Base-by-base conservation (phyloP, 495 filamentous ascomycete genomes). In the Penicillium cosmopolitanum region DNA sequence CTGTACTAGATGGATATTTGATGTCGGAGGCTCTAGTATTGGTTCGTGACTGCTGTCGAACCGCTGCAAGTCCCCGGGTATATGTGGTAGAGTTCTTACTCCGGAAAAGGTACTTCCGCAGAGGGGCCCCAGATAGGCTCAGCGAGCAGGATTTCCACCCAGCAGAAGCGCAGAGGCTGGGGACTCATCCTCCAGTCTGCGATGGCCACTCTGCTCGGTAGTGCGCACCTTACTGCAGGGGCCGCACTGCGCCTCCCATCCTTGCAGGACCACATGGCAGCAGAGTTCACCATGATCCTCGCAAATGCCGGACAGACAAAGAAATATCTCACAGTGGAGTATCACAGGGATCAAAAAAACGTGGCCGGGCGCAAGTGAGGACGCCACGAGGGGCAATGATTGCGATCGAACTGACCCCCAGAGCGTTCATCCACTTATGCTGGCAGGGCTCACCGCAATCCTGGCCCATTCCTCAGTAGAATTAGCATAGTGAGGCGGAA, bases 311-410 rank as follows among this genome's bases (percentile, higher is more conserved):
- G 15, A 12, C 10, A 48, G n/a, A 48, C 46, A 48, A 48, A 48
- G 46, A 28, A 44, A 48, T 15, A 9, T 28, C 4, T 5, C n/a
- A n/a, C 46, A 19, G 46, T 19, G 11, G 9, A n/a, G 46, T 19
- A 25, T 13, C 21, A 48, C 46, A 28, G 46, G 46, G 23, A 40
- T 44, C 16, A 43, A 55, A 63, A 63, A 52, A 65, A 57, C 58
- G 56, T 67, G 59, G 64, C 36, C 35, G 38, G 58, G 44, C 38
- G 71, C 71, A 69, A 66, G 67, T 75, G 70, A 66, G 64, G 51
- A 28, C 21, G 46, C 19, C 46, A 48, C 46, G 5, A 28, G 23
- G 15, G 10, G 15, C 21, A 3, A 28, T 28, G 19, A 28, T n/a
- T 23, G 46, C 18, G 5, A 19, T 48, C 43, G 50, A 47, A 13